Evolutionary conservation across 177 flowering plant genomes (phyloP), one percentile per base, ranked within the genome.

Genomic region (Telopea speciosissima): DNA sequence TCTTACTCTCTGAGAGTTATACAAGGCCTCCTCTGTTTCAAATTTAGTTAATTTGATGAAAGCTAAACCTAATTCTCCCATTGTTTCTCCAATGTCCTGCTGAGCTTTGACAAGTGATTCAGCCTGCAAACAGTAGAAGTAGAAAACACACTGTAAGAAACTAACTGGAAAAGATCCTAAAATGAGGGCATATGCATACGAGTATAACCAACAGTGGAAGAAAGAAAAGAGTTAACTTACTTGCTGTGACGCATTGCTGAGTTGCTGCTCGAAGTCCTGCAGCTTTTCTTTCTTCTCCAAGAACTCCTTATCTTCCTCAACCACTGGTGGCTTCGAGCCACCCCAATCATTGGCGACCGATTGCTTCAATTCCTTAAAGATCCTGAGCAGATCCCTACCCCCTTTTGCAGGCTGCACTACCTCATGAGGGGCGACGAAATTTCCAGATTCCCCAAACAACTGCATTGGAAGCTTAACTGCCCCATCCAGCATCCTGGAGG

Each of bases 51-150:
- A 68, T 61, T 95, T 92, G 59, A 95, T 84, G 67, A 95, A 91
- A 19, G 93, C 87, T 49, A 95, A 61, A 24, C 99, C 99, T 72
- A 95, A 70, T 73, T 91, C 92, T 17, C 99, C 99, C 89, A 92
- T 85, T 25, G 97, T 92, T 67, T 92, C 97, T 72, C 97, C 99
- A 78, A 90, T 88, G 74, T 95, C 99, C 78, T 92, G 99, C 77
- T 95, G 99, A 40, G 93, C 91, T 80, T 95, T 95, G 10, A 95
- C 97, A 67, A 94, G 85, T 9, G 86, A 73, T 80, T 94, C 99
- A 31, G 99, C 97, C 99, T 94, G 78, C 64, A 58, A 16, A 58
- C 54, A 49, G 22, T 17, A 58, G 8, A 58, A 58, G 22, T 21
- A 58, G 8, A 58, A 3, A n/a, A 58, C 5, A 58, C 23, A 21